Base-by-base conservation (phyloP, 1,284 basidiomycete species). In the Rhodofomes roseus region DNA sequence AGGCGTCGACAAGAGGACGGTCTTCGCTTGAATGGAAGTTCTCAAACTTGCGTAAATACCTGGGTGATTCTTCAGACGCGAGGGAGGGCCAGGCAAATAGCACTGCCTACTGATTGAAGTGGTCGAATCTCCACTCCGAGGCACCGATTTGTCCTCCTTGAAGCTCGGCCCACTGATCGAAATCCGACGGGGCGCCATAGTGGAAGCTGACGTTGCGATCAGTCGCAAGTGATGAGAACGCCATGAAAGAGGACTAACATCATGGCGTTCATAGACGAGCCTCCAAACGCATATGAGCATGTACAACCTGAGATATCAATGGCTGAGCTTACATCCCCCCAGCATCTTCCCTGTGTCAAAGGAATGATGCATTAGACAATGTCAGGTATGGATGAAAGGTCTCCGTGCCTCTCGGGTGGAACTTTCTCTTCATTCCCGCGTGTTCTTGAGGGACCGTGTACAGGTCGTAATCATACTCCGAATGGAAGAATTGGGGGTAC, bases 101-200 rank as follows among this genome's bases (percentile, higher is more conserved):
- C 20, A 34, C 25, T 27, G n/a, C 46, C 4, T 29, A 82, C 83
- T 70, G 67, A 56, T 74, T 71, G 59, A 90, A 76, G 52, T 83
- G 77, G 50, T 79, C 72, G 80, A 84, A 90, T 16, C 82, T 74
- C 87, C 87, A 91, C 16, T 79, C 76, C 11, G 81, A 61, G 11
- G 74, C 72, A 20, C 74, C 81, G 58, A 86, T 82, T 18, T 77
- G 79, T 18, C 76, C 76, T 39, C 69, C 68, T 59, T 72, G 71
- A 29, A 82, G 76, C n/a, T 72, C 63, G 0, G 81, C 85, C 81
- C 86, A 89, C 68, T 89, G 81, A 64, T 89, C 85, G 62, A 82
- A 90, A 66, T 90, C 89, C 1, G 81, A 81, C 1, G 88, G 86
- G 6, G 84, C 79, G n/a, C 87, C 85, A 44, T 82, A 82, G 20